Percentiles rank a stretch among this genome's conserved stretches.
phyloP scores from a whole-genome alignment of 2,329 filamentous ascomycete genomes.

The Beauveria sp. region DNA sequence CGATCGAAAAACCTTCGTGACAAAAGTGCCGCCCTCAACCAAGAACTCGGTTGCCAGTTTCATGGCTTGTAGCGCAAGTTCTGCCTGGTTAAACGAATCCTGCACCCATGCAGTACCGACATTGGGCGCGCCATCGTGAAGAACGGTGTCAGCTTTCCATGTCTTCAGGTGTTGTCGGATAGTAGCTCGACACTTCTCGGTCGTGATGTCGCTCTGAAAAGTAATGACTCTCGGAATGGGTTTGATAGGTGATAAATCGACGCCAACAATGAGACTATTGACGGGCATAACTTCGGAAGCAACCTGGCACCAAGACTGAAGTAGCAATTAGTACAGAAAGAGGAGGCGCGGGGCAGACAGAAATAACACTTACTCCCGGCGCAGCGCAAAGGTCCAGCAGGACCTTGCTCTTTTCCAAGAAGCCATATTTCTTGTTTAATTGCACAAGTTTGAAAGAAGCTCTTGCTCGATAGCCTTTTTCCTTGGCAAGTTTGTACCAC shows the following conservation, averaged over 20 bases:
- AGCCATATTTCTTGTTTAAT: slow-evolving; percentile 98
- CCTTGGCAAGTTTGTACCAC: slow-evolving; percentile 97
- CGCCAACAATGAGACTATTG: slow-evolving; percentile 84
- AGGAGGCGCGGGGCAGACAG: background rate
- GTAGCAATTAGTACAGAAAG: slow-evolving; percentile 3
- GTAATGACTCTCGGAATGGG: slow-evolving; percentile 88
- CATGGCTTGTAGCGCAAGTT: slow-evolving; percentile 82
- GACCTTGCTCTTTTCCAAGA: slow-evolving; percentile 94
- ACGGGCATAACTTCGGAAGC: slow-evolving; percentile 91
- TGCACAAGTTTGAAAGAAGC: slow-evolving; percentile 98
- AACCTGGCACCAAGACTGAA: slow-evolving; percentile 89
- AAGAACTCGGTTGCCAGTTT: slow-evolving; percentile 94
- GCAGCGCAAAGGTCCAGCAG: slow-evolving; percentile 95
- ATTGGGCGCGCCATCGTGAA: slow-evolving; percentile 96
- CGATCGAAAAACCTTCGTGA: slow-evolving; percentile 94
- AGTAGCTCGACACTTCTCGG: slow-evolving; percentile 87
- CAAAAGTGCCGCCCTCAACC: slow-evolving; percentile 80
- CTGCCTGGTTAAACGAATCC: slow-evolving; percentile 96
- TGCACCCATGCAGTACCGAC: slow-evolving; percentile 98
- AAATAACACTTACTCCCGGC: slow-evolving; percentile 61
- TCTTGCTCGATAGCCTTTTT: slow-evolving; percentile 93
- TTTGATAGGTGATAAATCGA: slow-evolving; percentile 93
- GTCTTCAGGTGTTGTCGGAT: slow-evolving; percentile 87
- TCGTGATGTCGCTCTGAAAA: slow-evolving; percentile 97
- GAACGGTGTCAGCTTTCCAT: slow-evolving; percentile 90